These are phyloP conservation scores for Moesziomyces aphidis DNA, from an alignment of 1,284 basidiomycete species.

Conservation along the genomic window DNA sequence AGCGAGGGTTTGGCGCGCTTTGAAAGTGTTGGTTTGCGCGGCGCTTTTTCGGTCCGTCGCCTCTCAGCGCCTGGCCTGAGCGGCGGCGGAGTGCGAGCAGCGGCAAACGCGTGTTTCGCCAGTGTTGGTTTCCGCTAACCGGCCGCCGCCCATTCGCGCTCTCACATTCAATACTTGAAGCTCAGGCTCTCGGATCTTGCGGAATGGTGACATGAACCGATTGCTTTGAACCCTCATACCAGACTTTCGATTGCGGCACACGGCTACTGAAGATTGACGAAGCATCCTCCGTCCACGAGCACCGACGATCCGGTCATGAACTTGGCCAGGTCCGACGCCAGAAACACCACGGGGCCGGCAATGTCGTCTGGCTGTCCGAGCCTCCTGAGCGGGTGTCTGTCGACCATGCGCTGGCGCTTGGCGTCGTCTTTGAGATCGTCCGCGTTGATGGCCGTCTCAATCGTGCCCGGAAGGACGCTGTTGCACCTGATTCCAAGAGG, in stretches of 20 bases:
- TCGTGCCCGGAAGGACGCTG: constrained; percentile 73
- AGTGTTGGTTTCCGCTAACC: constrained; percentile 2
- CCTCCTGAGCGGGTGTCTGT: constrained; percentile 77
- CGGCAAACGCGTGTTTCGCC: background rate
- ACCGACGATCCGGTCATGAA: constrained; percentile 78
- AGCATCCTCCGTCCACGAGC: constrained; percentile 81
- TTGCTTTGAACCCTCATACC: constrained; percentile 2
- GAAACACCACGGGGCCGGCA: constrained; percentile 80
- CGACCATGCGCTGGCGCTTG: constrained; percentile 77
- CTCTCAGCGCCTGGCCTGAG: background rate
- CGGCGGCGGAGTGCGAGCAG: too few species aligned
- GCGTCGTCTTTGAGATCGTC: constrained; percentile 76
- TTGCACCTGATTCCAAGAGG: constrained; percentile 79
- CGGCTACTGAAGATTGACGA: constrained; percentile 79
- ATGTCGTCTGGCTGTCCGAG: constrained; percentile 76
- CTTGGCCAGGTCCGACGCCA: constrained; percentile 79
- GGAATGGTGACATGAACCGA: too few species aligned
- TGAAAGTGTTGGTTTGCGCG: constrained; percentile 13
- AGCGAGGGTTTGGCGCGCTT: background rate
- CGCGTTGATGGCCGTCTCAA: constrained; percentile 80
- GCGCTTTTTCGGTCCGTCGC: too few species aligned
- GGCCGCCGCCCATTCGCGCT: too few species aligned
- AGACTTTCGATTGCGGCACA: too few species aligned
- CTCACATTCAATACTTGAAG: background rate
- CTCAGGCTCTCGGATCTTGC: background rate